A percentile compares a stretch with the other conserved stretches of the same genome.
Evolutionary conservation across 805 yeast genomes (phyloP).

Genomic region (Wickerhamomyces subpelliculosus): DNA sequence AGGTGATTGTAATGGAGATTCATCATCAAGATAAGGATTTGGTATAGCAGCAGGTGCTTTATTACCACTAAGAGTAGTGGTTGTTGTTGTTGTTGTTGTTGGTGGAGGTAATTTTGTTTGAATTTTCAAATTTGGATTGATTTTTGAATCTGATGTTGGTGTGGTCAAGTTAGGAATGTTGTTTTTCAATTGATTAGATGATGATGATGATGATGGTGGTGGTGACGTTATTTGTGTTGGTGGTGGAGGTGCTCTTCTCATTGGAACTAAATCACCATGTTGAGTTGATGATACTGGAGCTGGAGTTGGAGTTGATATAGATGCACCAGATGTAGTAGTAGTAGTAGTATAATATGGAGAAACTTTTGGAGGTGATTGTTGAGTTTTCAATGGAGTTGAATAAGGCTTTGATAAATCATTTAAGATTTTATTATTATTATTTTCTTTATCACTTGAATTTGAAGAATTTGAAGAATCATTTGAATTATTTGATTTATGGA

Average conservation of each 20-base stretch:
- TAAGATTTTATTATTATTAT: constrained; percentile 20
- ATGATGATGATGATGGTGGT: constrained; percentile 6
- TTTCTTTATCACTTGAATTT: constrained; percentile 10
- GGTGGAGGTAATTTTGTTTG: constrained; percentile 12
- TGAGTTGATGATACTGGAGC: too few species aligned
- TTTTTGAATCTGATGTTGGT: too few species aligned
- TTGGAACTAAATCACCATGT: constrained; percentile 34
- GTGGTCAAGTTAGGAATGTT: constrained; percentile 1
- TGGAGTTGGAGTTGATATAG: constrained; percentile 4
- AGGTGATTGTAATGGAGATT: constrained; percentile 5
- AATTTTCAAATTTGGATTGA: constrained; percentile 30
- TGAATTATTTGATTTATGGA: constrained; percentile 16
- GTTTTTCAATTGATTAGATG: constrained; percentile 5
- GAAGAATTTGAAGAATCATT: constrained; percentile 17
- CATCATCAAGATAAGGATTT: constrained; percentile 15
- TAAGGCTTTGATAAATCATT: constrained; percentile 39
- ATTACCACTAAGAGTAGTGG: background rate
- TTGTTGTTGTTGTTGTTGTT: background rate
- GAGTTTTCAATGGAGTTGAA: constrained; percentile 33
- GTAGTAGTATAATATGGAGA: constrained; percentile 16
- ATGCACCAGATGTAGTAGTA: constrained; percentile 1
- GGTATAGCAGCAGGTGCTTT: constrained; percentile 12
- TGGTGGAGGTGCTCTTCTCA: constrained; percentile 52
- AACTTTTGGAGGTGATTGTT: constrained; percentile 33
- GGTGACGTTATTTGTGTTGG: constrained; percentile 24